These are phyloP conservation scores for Cyphellophora europaea DNA, from an alignment of 2,329 filamentous ascomycete genomes.

Conservation along the genomic window DNA sequence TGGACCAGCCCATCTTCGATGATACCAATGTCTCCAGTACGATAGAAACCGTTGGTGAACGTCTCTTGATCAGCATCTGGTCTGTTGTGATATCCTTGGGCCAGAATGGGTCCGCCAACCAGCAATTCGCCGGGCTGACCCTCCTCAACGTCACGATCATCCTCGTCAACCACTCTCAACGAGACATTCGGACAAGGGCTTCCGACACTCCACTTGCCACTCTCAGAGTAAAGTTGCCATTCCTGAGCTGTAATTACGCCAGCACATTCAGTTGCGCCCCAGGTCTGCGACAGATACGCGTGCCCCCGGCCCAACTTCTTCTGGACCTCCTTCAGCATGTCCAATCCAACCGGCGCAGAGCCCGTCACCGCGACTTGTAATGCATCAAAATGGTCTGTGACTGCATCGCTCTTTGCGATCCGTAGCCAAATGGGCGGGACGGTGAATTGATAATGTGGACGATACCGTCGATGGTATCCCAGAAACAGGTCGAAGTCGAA, in stretches of 20 bases:
- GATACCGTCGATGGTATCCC: constrained; percentile 39
- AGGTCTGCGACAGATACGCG: constrained; percentile 39
- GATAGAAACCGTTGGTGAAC: constrained; percentile 58
- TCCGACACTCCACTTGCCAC: constrained; percentile 40
- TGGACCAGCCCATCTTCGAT: constrained; percentile 11
- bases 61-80: constrained; percentile 17
- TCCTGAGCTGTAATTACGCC: constrained; percentile 38
- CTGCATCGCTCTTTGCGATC: constrained; percentile 47
- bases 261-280: constrained; percentile 49
- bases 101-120: constrained; percentile 12
- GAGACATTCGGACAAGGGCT: constrained; percentile 5
- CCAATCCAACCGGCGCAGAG: constrained; percentile 48
- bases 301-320: constrained; percentile 34
- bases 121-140: constrained; percentile 14
- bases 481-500: constrained; percentile 51
- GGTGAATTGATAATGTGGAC: constrained; percentile 45
- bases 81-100: constrained; percentile 25
- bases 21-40: constrained; percentile 74
- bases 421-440: constrained; percentile 53
- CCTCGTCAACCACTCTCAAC: constrained; percentile 9
- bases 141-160: constrained; percentile 11
- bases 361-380: constrained; percentile 42
- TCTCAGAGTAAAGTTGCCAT: constrained; percentile 30
- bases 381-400: constrained; percentile 46
- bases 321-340: constrained; percentile 43